Evolutionary conservation across 345 rosid genomes (phyloP), one percentile per base, ranked within the genome.

Genomic region (Brassica incana): DNA sequence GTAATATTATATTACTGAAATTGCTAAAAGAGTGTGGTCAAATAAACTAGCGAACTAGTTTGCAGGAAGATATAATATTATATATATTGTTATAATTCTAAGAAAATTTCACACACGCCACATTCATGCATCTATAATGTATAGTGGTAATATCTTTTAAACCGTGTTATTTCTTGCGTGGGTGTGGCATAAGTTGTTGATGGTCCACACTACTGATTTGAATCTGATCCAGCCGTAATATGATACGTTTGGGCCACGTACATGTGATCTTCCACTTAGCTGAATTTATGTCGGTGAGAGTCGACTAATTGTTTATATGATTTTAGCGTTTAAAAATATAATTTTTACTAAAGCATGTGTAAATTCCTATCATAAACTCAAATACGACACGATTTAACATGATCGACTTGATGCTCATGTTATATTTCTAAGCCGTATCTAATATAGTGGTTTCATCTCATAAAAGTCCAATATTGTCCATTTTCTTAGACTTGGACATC

Each of bases 401-500:
- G 72, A 40, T 76, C 59, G 23, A 52, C 59, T 52, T 15, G 59
- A 32, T 68, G 48, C 48, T 32, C 48, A 68, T 58, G 59, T 36
- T 36, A 29, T 23, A 54, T 23, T 20, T 14, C n/a, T 33, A 20
- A 35, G 63, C 33, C 7, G 14, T 2, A 27, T 45, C 18, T 54
- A 25, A 35, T 40, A 67, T 25, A 29, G 62, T 69, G 54, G 62
- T 69, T 60, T 23, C 32, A 48, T 61, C 35, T 48, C 56, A 70
- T 33, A 48, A 63, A 63, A 70, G 27, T 48, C 70, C 63, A 48
- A 33, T 7, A 33, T 6, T 18, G 38, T 64, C 60, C 72, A 56
- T 67, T 27, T 54, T 72, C 18, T 78, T 20, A 56, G 50, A 72
- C 77, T 72, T 78, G 72, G 73, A 65, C 61, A 58, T 78, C 45